These are phyloP conservation scores for Fusarium paranaense DNA, from an alignment of 2,329 filamentous ascomycete genomes.

Conservation along the genomic window DNA sequence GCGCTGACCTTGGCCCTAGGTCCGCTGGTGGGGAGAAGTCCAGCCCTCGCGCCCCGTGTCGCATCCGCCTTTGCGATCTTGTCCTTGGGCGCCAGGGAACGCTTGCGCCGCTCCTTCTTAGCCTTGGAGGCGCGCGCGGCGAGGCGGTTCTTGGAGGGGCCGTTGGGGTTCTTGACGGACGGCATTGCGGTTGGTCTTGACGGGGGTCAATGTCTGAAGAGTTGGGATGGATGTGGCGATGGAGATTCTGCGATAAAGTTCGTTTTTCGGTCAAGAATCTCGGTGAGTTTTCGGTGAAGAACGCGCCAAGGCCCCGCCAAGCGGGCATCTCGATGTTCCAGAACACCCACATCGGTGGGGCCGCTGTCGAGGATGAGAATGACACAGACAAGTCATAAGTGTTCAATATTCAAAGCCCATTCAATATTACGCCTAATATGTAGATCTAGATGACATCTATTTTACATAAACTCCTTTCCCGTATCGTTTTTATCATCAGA, in stretches of 20 bases:
- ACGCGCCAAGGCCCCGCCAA: conserved; percentile 28
- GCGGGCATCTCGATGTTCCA: conserved; percentile 22
- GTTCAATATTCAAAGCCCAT: not conserved
- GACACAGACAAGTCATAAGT: not conserved
- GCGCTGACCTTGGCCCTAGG: conserved; percentile 62
- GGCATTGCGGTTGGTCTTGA: conserved; percentile 54
- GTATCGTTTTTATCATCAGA: not conserved
- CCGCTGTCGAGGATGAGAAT: not conserved
- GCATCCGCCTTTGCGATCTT: conserved; percentile 57
- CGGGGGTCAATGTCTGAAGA: not conserved
- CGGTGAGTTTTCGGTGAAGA: conserved; percentile 28
- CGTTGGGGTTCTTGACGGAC: conserved; percentile 70
- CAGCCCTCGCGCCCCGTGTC: conserved; percentile 62
- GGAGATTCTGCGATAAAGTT: conserved; percentile 24
- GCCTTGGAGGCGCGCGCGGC: conserved; percentile 58
- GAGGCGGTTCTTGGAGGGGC: conserved; percentile 64
- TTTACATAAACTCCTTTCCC: not conserved
- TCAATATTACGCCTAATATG: not conserved
- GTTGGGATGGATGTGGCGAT: conserved; percentile 1
- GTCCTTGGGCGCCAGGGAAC: conserved; percentile 50
- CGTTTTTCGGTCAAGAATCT: conserved; percentile 32
- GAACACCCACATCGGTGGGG: conserved; percentile 14
- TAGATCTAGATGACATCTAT: conserved; percentile 4
- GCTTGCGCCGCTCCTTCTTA: conserved; percentile 58
- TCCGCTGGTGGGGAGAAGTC: conserved; percentile 67